These are phyloP conservation scores for Tetrahymena thermophila DNA, from an alignment of 73 alveolate genomes.

Conservation along the genomic window DNA sequence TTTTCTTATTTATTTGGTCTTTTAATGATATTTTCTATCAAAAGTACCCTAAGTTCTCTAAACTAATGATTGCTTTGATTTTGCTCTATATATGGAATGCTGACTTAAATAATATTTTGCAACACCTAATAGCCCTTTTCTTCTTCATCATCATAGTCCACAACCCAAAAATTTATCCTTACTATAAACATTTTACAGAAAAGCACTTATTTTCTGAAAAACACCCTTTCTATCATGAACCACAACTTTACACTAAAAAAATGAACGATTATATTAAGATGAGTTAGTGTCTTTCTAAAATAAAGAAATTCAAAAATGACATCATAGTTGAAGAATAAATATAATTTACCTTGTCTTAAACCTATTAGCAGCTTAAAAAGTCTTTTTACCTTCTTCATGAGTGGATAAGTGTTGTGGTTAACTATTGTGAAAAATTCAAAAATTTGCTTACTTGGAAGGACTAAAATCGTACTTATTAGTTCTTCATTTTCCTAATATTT, in stretches of 20 bases:
- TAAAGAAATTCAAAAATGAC: background rate
- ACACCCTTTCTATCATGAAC: background rate
- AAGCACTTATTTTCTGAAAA: background rate
- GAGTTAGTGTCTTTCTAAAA: background rate
- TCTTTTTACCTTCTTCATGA: background rate
- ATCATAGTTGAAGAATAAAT: background rate
- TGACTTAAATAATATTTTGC: background rate
- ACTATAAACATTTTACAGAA: background rate
- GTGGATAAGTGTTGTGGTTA: background rate
- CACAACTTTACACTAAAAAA: background rate
- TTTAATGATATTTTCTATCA: background rate
- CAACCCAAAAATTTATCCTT: background rate
- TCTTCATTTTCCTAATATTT: background rate
- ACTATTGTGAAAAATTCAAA: background rate
- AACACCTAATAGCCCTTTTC: background rate
- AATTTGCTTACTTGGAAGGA: background rate
- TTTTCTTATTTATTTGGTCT: background rate
- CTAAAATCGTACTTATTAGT: background rate
- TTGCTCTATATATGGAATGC: background rate
- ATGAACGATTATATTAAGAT: background rate
- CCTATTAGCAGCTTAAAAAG: background rate
- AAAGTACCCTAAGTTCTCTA: background rate
- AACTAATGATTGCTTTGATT: background rate
- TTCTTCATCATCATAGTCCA: background rate
- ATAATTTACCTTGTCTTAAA: background rate